phyloP scores from a whole-genome alignment of 768 basidiomycete species.

The Infundibulicybe gibba region DNA sequence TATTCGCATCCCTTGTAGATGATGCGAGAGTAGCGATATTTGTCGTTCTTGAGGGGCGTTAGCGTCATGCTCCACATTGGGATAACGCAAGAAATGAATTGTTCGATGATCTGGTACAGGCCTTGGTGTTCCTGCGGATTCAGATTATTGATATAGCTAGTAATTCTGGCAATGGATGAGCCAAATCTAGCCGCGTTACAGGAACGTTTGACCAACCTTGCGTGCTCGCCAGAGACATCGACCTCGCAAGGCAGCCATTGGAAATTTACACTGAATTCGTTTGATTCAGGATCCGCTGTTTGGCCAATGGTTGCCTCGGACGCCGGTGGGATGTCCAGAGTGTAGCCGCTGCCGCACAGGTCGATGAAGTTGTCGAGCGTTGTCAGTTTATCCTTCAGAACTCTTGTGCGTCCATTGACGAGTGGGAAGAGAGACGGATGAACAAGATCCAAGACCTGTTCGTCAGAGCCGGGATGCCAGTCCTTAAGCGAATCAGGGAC shows the following conservation, averaged over 20 bases:
- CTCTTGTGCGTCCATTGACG: constrained; percentile 27
- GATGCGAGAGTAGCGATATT: constrained; percentile 6
- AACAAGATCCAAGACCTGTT: constrained; percentile 40
- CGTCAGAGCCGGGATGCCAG: constrained; percentile 43
- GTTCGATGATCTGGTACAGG: constrained; percentile 21
- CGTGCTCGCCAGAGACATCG: constrained; percentile 6
- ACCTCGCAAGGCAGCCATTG: constrained; percentile 19
- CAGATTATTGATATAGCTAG: constrained; percentile 37
- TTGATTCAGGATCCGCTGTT: too few relatives aligned
- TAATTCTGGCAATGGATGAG: constrained; percentile 10
- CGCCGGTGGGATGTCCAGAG: constrained; percentile 7
- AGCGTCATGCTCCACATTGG: constrained; percentile 25
- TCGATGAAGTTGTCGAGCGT: constrained; percentile 17
- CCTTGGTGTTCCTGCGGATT: constrained; percentile 19
- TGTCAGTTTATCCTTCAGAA: constrained; percentile 12
- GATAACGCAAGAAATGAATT: constrained; percentile 18
- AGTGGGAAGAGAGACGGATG: constrained; percentile 42
- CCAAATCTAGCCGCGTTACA: not conserved
- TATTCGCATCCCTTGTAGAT: constrained; percentile 7
- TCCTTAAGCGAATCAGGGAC: constrained; percentile 32
- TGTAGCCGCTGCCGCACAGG: constrained; percentile 17
- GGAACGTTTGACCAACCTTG: constrained; percentile 2
- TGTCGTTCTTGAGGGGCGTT: constrained; percentile 7
- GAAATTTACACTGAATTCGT: constrained; percentile 11
- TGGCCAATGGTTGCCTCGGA: too few relatives aligned